Conservation (phyloP, 805 yeast genomes). For the Blastobotrys chiropterorum region DNA sequence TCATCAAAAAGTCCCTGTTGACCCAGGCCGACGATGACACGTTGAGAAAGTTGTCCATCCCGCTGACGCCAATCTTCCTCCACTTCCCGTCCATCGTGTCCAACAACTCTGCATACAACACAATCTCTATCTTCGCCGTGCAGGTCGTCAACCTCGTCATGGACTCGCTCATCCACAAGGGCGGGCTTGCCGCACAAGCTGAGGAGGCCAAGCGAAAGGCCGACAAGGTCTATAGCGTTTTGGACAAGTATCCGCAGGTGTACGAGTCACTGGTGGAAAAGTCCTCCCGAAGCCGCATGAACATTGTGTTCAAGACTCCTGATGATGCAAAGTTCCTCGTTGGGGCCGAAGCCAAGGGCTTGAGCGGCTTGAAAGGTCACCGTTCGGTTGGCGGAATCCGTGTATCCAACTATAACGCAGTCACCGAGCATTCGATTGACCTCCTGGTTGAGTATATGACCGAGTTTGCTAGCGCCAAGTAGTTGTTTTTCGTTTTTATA, state of each 20-base stretch:
- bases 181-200: slow-evolving; percentile 68
- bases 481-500: neutral
- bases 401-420: slow-evolving; percentile 88
- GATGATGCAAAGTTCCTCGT: slow-evolving; percentile 68
- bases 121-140: slow-evolving; percentile 88
- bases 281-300: slow-evolving; percentile 76
- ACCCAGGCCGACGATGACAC: slow-evolving; percentile 55
- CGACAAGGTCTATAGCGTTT: slow-evolving; percentile 49
- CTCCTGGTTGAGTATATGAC: slow-evolving; percentile 50
- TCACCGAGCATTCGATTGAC: slow-evolving; percentile 54
- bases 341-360: slow-evolving; percentile 51
- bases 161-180: slow-evolving; percentile 51
- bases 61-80: slow-evolving; percentile 82
- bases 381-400: slow-evolving; percentile 97
- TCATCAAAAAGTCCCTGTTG: slow-evolving; percentile 74
- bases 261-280: slow-evolving; percentile 53
- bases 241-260: slow-evolving; percentile 60
- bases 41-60: slow-evolving; percentile 53
- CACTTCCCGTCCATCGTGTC: slow-evolving; percentile 80
- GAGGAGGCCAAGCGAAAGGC: slow-evolving; percentile 58
- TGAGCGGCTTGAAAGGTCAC: slow-evolving; percentile 88
- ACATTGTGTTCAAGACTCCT: slow-evolving; percentile 78
- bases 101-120: slow-evolving; percentile 91
- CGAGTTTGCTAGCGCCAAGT: slow-evolving; percentile 41
- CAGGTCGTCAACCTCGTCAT: slow-evolving; percentile 80